Conservation (phyloP, 176 grass and related monocot species). For the Musa itinerans region DNA sequence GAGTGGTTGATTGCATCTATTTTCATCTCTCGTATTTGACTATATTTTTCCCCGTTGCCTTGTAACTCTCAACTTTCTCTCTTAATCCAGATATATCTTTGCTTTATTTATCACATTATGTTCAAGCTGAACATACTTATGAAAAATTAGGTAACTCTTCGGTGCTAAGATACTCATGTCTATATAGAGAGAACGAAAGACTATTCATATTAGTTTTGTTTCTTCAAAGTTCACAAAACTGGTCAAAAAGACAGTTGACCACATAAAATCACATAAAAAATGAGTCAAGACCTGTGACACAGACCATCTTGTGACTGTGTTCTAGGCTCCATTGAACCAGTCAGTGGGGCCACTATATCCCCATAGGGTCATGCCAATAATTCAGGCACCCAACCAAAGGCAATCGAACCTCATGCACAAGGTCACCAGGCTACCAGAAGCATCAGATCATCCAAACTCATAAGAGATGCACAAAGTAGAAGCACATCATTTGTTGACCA, state of each 20-base stretch:
- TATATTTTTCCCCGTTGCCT: too few species aligned
- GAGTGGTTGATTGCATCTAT: not conserved
- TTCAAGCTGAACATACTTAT: not conserved
- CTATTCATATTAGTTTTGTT: too few species aligned
- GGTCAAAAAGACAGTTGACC: too few species aligned
- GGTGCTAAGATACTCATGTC: not conserved
- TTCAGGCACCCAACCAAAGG: not conserved
- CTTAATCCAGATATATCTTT: too few species aligned
- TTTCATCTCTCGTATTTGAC: not conserved
- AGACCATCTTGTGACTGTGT: too few species aligned
- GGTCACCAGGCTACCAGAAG: not conserved
- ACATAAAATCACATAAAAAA: too few species aligned
- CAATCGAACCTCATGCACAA: not conserved
- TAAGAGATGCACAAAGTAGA: not conserved
- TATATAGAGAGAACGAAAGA: too few species aligned
- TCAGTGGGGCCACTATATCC: too few species aligned
- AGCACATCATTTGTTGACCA: not conserved
- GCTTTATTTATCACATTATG: not conserved
- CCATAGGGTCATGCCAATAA: not conserved
- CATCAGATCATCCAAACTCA: not conserved
- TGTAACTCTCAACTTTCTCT: too few species aligned
- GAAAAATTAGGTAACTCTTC: not conserved
- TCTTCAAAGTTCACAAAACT: too few species aligned
- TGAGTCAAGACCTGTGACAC: too few species aligned
- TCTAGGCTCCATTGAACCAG: too few species aligned